Percentiles rank a stretch among this genome's conserved stretches.
These are phyloP conservation scores for Borealophlyctis nickersoniae DNA, from an alignment of 192 early-diverging fungal genomes.

Conservation along the genomic window DNA sequence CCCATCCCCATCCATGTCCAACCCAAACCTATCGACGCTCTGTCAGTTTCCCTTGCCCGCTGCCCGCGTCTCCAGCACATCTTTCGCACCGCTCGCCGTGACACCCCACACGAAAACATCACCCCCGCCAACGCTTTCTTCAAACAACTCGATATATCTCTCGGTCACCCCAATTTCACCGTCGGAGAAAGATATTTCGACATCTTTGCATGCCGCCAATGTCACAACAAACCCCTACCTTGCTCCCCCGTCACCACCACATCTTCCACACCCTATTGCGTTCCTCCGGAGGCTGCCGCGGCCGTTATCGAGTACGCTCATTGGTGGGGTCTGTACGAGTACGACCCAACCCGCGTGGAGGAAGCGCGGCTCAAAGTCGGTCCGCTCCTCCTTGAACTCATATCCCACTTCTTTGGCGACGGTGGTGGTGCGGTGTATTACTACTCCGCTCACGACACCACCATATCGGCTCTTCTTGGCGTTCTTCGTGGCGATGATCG, in stretches of 20 bases:
- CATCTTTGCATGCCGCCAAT: slow-evolving; percentile 5
- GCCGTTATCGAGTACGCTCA: not conserved
- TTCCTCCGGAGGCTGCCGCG: not conserved
- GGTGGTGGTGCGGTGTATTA: not conserved
- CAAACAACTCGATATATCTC: not conserved
- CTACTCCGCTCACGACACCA: slow-evolving; percentile 14
- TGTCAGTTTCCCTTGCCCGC: not conserved
- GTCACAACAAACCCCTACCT: too few relatives aligned
- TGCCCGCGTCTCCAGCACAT: slow-evolving; percentile 6
- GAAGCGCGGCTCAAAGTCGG: slow-evolving; percentile 4
- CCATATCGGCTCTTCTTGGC: slow-evolving; percentile 3
- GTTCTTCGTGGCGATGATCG: not conserved
- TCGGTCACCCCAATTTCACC: not conserved
- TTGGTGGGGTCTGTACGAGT: slow-evolving; percentile 5
- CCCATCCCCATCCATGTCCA: not conserved
- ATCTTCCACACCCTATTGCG: too few relatives aligned
- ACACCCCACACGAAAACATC: not conserved
- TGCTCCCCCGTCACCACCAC: too few relatives aligned
- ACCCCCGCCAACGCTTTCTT: not conserved
- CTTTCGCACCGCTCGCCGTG: not conserved
- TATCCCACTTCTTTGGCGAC: not conserved
- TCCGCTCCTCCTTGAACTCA: slow-evolving; percentile 8
- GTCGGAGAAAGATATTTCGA: slow-evolving; percentile 5
- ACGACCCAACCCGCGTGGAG: not conserved
- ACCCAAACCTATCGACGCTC: slow-evolving; percentile 2